Percentiles rank a stretch among this genome's conserved stretches.
phyloP scores from a whole-genome alignment of 2,329 filamentous ascomycete species.

The Aspergillus sp. region DNA sequence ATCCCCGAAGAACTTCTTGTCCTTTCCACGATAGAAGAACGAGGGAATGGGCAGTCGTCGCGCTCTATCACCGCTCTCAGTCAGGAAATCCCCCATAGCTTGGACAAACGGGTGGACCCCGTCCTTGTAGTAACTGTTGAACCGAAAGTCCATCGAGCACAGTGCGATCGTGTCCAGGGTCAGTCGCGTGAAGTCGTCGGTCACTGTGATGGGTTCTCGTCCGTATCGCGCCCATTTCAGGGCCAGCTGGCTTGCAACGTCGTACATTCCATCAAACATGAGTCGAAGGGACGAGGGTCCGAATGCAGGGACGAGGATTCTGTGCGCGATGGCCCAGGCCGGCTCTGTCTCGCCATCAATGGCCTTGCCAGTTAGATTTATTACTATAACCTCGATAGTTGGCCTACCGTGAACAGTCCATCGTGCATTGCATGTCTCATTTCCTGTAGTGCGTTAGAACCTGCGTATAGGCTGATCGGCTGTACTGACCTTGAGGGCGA shows the following conservation, averaged over 20 bases:
- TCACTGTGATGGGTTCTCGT: background rate
- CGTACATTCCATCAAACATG: constrained; percentile 1
- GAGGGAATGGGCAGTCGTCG: background rate
- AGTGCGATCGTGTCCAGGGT: background rate
- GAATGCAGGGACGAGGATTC: constrained; percentile 2
- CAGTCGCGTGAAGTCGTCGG: background rate
- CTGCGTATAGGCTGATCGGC: background rate
- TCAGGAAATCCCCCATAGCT: constrained; percentile 65
- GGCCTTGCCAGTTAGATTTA: background rate
- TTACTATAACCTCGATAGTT: background rate
- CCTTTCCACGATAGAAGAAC: background rate
- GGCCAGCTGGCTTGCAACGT: background rate
- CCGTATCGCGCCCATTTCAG: constrained; percentile 1
- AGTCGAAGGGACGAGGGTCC: background rate
- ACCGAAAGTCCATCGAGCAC: constrained; percentile 69
- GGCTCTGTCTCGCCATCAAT: background rate
- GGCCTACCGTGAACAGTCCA: background rate
- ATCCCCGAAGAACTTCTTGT: background rate
- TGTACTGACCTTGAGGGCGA: background rate
- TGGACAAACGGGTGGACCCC: constrained; percentile 68
- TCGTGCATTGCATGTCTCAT: background rate
- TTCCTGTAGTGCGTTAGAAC: background rate
- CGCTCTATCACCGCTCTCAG: constrained; percentile 43
- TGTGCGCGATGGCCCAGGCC: background rate
- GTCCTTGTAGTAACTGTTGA: constrained; percentile 72